phyloP scores from a whole-genome alignment of 1,284 basidiomycete genomes.

The Phellopilus nigrolimitatus region DNA sequence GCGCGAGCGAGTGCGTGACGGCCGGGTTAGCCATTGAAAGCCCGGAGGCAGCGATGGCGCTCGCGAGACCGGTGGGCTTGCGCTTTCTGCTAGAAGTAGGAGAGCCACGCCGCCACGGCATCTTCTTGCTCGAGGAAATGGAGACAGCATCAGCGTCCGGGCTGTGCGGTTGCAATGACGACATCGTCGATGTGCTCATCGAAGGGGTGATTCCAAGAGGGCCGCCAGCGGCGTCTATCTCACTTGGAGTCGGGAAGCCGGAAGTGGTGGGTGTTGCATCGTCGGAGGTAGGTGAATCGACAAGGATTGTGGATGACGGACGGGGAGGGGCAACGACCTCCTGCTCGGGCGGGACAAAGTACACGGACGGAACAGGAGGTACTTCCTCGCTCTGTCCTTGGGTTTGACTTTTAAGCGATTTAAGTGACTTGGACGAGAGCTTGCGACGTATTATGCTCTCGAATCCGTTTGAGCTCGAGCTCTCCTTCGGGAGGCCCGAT shows the following conservation, averaged over 20 bases:
- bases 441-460: constrained; percentile 11
- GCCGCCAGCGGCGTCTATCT: constrained; percentile 19
- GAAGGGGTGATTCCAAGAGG: neutral
- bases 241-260: constrained; percentile 27
- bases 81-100: constrained; percentile 29
- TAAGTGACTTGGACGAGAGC: constrained; percentile 21
- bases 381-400: constrained; percentile 4
- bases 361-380: constrained; percentile 24
- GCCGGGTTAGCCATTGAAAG: constrained; percentile 59
- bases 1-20: constrained; percentile 38
- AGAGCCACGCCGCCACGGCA: constrained; percentile 31
- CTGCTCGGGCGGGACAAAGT: no score
- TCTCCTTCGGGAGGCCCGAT: constrained; percentile 2
- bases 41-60: constrained; percentile 62
- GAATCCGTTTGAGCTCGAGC: constrained; percentile 5
- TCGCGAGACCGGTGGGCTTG: constrained; percentile 51
- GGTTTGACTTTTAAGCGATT: constrained; percentile 24
- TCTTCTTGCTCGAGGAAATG: constrained; percentile 32
- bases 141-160: constrained; percentile 40
- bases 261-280: constrained; percentile 26
- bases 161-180: constrained; percentile 26
- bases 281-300: constrained; percentile 46
- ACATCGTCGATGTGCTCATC: constrained; percentile 23
- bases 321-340: constrained; percentile 1
- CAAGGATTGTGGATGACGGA: constrained; percentile 29